These are phyloP conservation scores for Xylaria sp. DNA, from an alignment of 2,329 filamentous ascomycete species.

Conservation along the genomic window DNA sequence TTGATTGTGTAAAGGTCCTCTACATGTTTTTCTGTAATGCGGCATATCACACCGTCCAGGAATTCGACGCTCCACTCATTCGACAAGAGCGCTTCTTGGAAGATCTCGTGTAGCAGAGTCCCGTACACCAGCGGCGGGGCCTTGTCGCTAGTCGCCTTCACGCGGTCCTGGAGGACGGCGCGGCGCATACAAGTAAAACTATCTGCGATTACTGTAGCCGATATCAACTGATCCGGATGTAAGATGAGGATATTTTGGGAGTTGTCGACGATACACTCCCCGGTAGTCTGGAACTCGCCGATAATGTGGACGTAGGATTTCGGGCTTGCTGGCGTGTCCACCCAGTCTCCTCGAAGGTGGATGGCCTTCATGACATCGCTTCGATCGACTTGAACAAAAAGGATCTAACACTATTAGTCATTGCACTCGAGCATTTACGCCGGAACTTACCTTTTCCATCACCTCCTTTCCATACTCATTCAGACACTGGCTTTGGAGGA, in stretches of 20 bases:
- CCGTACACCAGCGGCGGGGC: conserved; percentile 86
- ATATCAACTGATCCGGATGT: conserved; percentile 93
- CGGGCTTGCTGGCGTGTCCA: conserved; percentile 73
- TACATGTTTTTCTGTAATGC: conserved; percentile 73
- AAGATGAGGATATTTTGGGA: conserved; percentile 82
- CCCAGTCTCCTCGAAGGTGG: conserved; percentile 83
- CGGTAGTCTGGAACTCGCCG: conserved; percentile 69
- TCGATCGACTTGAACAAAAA: conserved; percentile 80
- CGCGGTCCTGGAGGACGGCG: conserved; percentile 89
- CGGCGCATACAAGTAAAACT: conserved; percentile 90
- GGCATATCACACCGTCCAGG: conserved; percentile 67
- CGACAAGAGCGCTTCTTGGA: conserved; percentile 83
- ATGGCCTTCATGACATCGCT: conserved; percentile 68
- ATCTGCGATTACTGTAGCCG: conserved; percentile 93
- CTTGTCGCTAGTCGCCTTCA: conserved; percentile 85
- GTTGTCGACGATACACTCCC: conserved; percentile 83
- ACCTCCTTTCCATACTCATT: conserved; percentile 62
- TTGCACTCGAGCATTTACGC: background rate
- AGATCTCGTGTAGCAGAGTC: conserved; percentile 91
- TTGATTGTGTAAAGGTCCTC: conserved; percentile 90
- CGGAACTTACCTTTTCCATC: conserved; percentile 69
- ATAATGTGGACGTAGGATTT: conserved; percentile 86
- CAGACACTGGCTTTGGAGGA: conserved; percentile 69
- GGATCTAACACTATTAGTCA: conserved; percentile 56
- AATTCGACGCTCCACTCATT: conserved; percentile 79